These are phyloP conservation scores for Pseudopyricularia cyperi DNA, from an alignment of 2,329 filamentous ascomycete species.

Conservation along the genomic window DNA sequence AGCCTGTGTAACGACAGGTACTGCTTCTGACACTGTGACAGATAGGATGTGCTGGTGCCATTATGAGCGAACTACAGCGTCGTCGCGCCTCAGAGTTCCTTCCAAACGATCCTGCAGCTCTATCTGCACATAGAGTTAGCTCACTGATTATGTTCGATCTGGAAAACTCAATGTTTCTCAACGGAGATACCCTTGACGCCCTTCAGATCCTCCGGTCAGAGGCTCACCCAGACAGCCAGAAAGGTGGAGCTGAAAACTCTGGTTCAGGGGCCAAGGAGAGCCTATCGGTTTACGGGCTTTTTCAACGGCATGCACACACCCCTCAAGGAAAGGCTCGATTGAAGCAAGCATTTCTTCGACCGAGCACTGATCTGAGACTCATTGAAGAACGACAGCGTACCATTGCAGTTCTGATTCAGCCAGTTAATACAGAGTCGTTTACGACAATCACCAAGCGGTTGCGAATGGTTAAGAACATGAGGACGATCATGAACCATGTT, in stretches of 20 bases:
- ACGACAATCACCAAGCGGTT: constrained; percentile 46
- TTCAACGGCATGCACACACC: constrained; percentile 61
- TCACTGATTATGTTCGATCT: constrained; percentile 66
- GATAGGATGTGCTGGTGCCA: constrained; percentile 75
- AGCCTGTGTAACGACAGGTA: neutral
- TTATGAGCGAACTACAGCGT: constrained; percentile 67
- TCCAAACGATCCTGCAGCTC: constrained; percentile 41
- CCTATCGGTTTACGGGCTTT: constrained; percentile 73
- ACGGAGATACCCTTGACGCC: constrained; percentile 64
- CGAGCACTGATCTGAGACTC: constrained; percentile 51
- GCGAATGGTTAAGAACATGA: constrained; percentile 64
- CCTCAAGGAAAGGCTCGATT: constrained; percentile 64
- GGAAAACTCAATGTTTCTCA: constrained; percentile 58
- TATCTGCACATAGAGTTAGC: constrained; percentile 44
- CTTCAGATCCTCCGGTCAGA: constrained; percentile 79
- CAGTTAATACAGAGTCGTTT: constrained; percentile 50
- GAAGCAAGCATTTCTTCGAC: constrained; percentile 70
- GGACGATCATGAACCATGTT: constrained; percentile 53
- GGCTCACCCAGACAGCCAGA: constrained; percentile 68
- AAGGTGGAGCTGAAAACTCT: constrained; percentile 51
- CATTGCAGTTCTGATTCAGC: constrained; percentile 51
- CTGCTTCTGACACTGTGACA: constrained; percentile 14
- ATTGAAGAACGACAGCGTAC: constrained; percentile 63
- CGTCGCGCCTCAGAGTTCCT: constrained; percentile 49
- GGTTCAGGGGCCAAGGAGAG: constrained; percentile 62